Conservation (phyloP, 805 yeast species). For the Wickerhamomyces hampshirensis region DNA sequence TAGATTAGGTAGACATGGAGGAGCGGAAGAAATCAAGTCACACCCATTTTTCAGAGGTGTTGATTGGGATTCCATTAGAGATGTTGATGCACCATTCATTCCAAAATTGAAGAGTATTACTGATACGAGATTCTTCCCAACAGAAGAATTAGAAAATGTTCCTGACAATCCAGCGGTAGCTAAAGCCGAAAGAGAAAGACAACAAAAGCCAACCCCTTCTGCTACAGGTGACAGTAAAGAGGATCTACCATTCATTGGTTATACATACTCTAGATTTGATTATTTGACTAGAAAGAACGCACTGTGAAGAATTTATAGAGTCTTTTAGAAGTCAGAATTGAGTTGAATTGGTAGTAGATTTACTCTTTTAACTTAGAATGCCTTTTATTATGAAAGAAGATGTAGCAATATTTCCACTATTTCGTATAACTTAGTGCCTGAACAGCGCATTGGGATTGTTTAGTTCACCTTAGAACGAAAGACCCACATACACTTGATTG, state of each 20-base stretch:
- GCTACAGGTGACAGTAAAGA: constrained; percentile 59
- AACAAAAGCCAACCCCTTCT: constrained; percentile 36
- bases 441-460: too few species aligned
- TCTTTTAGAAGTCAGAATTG: not conserved
- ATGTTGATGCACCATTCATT: constrained; percentile 85
- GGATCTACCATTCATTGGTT: constrained; percentile 95
- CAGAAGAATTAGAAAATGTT: constrained; percentile 91
- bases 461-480: too few species aligned
- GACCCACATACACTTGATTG: too few species aligned
- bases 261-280: constrained; percentile 93
- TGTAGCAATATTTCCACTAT: too few species aligned
- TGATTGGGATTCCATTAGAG: constrained; percentile 70
- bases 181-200: constrained; percentile 63
- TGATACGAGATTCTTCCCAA: constrained; percentile 96
- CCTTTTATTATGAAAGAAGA: too few species aligned
- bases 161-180: constrained; percentile 82
- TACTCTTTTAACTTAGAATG: too few species aligned
- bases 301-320: constrained; percentile 19
- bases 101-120: constrained; percentile 91
- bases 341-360: too few species aligned
- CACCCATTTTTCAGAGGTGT: constrained; percentile 83
- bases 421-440: too few species aligned
- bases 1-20: constrained; percentile 63
- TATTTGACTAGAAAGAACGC: constrained; percentile 75
- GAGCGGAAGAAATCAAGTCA: constrained; percentile 62